A percentile compares a stretch with the other conserved stretches of the same genome.
Conservation (phyloP, 1,284 basidiomycete genomes). For the Tranzscheliella williamsii region DNA sequence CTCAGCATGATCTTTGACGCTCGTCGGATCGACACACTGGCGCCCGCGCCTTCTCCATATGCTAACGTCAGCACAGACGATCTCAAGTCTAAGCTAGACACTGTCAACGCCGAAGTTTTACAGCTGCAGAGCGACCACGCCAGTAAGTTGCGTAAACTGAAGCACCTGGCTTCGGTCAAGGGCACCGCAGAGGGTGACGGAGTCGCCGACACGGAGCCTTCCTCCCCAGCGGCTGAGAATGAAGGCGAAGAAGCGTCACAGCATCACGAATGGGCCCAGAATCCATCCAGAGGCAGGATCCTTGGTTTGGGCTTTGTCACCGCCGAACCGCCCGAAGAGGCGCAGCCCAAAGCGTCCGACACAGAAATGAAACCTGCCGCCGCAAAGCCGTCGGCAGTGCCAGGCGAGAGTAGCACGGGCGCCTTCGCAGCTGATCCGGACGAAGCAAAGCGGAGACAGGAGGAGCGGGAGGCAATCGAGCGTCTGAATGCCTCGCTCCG, state of each 20-base stretch:
- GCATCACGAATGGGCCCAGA: conserved; percentile 30
- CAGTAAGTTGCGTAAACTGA: conserved; percentile 12
- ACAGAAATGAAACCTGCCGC: not conserved
- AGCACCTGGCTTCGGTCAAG: no score
- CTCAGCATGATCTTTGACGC: conserved; percentile 55
- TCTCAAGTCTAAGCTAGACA: conserved; percentile 19
- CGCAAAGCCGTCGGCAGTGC: not conserved
- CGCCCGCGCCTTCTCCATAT: conserved; percentile 48
- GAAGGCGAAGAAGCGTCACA: conserved; percentile 6
- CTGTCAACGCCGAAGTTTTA: conserved; percentile 19
- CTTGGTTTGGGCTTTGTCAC: conserved; percentile 47
- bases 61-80: conserved; percentile 22
- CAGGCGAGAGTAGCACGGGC: not conserved
- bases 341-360: conserved; percentile 3
- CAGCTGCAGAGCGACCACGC: conserved; percentile 12
- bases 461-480: conserved; percentile 25
- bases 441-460: conserved; percentile 12
- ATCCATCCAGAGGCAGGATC: conserved; percentile 38
- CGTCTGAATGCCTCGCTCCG: conserved; percentile 26
- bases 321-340: conserved; percentile 38
- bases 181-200: no score
- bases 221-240: not conserved
- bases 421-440: not conserved
- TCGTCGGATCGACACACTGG: conserved; percentile 46
- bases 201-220: not conserved